These are phyloP conservation scores for Rhodotorula sp. DNA, from an alignment of 1,284 basidiomycete species.

Conservation along the genomic window DNA sequence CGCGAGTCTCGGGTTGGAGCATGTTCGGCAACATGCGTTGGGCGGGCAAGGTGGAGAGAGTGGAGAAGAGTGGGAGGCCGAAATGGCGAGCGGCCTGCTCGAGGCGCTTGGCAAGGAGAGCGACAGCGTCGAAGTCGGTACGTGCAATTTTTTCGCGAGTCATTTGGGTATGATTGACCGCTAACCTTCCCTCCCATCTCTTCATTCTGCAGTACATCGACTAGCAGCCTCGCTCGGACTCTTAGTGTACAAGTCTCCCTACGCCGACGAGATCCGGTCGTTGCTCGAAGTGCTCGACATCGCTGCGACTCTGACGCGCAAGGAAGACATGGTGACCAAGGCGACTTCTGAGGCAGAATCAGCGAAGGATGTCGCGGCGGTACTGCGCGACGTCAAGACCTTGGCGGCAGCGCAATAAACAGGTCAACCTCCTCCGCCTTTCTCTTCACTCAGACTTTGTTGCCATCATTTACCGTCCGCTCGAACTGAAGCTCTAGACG, in stretches of 20 bases:
- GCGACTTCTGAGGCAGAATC: neutral
- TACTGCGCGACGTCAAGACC: constrained; percentile 20
- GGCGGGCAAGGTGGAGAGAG: neutral
- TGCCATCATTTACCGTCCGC: no score
- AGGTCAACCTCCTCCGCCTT: no score
- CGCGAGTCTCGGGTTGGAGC: neutral
- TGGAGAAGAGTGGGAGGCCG: constrained; percentile 41
- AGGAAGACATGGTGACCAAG: constrained; percentile 9
- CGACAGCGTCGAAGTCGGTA: constrained; percentile 42
- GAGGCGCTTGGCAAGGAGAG: constrained; percentile 38
- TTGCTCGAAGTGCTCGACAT: constrained; percentile 38
- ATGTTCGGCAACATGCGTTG: neutral
- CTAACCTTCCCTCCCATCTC: neutral
- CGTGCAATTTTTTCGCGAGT: constrained; percentile 6
- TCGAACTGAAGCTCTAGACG: no score
- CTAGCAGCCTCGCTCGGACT: constrained; percentile 43
- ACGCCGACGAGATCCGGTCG: constrained; percentile 15
- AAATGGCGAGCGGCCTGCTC: constrained; percentile 37
- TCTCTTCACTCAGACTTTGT: no score
- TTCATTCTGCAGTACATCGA: constrained; percentile 39
- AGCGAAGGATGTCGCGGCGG: neutral
- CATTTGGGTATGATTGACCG: neutral
- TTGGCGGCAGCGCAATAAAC: neutral
- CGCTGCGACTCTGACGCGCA: constrained; percentile 11
- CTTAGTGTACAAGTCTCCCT: constrained; percentile 38